Base-by-base conservation (phyloP, 371 early-diverging fungal genomes). In the Mucor lusitanicus region DNA sequence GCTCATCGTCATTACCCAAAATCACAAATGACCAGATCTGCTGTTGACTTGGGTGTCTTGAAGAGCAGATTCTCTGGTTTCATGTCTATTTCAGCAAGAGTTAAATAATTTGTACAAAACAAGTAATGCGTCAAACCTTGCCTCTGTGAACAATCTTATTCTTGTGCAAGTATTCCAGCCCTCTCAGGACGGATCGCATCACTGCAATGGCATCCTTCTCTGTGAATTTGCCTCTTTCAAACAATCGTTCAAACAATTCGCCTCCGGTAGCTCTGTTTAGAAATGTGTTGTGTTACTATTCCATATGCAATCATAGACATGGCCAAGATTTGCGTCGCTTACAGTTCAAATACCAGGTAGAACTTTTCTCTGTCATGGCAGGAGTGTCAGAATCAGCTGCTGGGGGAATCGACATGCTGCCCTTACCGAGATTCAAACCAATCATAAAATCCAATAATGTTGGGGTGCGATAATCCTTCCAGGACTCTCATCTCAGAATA, bases 191-290 rank as follows among this genome's bases (percentile, higher is more conserved):
- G 15, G 87, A 86, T 60, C 80, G 81, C 63, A 95, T 85, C 17
- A 93, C 75, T 12, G 68, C 67, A 11, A 89, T 87, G 0, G 95
- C 95, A 70, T 97, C 96, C 39, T 85, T 85, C 70, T 97, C 97
- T 2, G 94, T 90, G 63, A 94, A 95, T 61, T 85, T 86, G 4
- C 96, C 97, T 32, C 88, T 86, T 37, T 90, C 88, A 68, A 91
- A 84, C 53, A 97, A 90, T 58, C 91, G 87, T 55, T 95, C 92
- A 77, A 97, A 96, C 56, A 97, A 82, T 77, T 96, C 96, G 35
- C 96, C 96, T 39, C 96, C 97, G 48, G 88, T 86, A 28, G 88
- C 91, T 21, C 87, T 89, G 67, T 53, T 27, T 23, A 39, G 33
- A 3, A 13, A 27, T 25, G 27, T 8, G 5, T n/a, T 59, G 30